These are phyloP conservation scores for Boletus sensibilis DNA, from an alignment of 768 basidiomycete genomes.

Conservation along the genomic window DNA sequence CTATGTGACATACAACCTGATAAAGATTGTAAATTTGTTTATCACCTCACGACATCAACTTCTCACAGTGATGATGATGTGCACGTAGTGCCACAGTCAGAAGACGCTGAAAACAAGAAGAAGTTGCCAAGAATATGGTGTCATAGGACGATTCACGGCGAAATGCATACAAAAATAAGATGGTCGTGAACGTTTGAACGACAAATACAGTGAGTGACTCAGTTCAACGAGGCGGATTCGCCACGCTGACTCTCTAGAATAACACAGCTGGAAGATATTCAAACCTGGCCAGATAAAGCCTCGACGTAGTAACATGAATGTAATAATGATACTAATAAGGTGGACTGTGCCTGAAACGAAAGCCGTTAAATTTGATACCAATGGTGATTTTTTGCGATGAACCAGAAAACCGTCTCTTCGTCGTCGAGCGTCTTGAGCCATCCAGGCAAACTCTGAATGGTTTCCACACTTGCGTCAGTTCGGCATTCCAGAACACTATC, in stretches of 20 bases:
- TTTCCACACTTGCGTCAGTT: conserved; percentile 7
- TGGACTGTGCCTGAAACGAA: not conserved
- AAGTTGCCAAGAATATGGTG: too few species aligned
- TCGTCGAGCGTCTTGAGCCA: conserved; percentile 45
- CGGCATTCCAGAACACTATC: conserved; percentile 46
- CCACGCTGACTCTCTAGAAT: too few species aligned
- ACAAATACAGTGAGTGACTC: not conserved
- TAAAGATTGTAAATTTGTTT: too few species aligned
- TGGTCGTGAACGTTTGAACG: not conserved
- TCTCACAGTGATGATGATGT: too few species aligned
- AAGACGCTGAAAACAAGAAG: too few species aligned
- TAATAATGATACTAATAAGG: conserved; percentile 22
- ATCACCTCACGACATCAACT: too few species aligned
- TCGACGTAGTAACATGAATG: not conserved
- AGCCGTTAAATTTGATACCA: conserved; percentile 61
- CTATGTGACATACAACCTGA: too few species aligned
- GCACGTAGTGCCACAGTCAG: too few species aligned
- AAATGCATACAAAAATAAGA: too few species aligned
- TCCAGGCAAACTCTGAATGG: conserved; percentile 18
- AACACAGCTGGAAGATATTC: too few species aligned
- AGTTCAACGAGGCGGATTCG: too few species aligned
- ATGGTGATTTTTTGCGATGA: conserved; percentile 49
- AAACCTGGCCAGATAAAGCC: not conserved
- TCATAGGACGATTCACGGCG: too few species aligned
- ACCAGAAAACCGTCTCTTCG: conserved; percentile 55